Evolutionary conservation across 192 early-diverging fungal genomes (phyloP), one percentile per base, ranked within the genome.

Genomic region (Diversispora epigaea): DNA sequence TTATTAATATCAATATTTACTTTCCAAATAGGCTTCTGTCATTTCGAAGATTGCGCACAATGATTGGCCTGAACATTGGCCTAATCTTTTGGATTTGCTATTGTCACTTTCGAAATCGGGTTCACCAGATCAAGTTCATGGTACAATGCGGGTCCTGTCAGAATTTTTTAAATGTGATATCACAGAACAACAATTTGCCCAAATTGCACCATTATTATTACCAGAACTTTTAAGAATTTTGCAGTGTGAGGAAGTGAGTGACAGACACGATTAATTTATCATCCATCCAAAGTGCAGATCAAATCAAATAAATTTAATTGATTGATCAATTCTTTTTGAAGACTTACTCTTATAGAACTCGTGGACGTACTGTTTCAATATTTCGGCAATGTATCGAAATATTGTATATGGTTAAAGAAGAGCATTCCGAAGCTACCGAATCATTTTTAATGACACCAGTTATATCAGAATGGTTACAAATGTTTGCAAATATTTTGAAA

Each of bases 51-150:
- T 98, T 77, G 96, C 95, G 0, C 88, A 90, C 61, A 88, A 92
- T 52, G 96, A 98, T 85, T 97, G 92, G 89, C 95, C 96, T 6
- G 95, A 96, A 76, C 83, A 90, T 32, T 98, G 96, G 96, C 93
- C 93, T 14, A 89, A 93, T 63, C 86, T 98, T 41, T 88, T 97
- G 77, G 89, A 91, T 76, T 81, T 90, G 58, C 84, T 96, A 40
- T 81, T 95, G 17, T 82, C 81, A 11, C 82, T 87, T 68, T 80
- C 96, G 66, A 89, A 87, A 60, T 80, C 84, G 40, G 89, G 86
- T 58, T 82, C 83, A 21, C 71, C 89, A 4, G 84, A 93, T 43
- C 89, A 92, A 67, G 91, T 95, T 19, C 94, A 95, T 77, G 92
- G 95, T 58, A 88, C 94, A 14, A 92, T 98, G 90, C 86, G 91